Conservation (phyloP, 78 protist species). For the Dictyostelium firmibasis region DNA sequence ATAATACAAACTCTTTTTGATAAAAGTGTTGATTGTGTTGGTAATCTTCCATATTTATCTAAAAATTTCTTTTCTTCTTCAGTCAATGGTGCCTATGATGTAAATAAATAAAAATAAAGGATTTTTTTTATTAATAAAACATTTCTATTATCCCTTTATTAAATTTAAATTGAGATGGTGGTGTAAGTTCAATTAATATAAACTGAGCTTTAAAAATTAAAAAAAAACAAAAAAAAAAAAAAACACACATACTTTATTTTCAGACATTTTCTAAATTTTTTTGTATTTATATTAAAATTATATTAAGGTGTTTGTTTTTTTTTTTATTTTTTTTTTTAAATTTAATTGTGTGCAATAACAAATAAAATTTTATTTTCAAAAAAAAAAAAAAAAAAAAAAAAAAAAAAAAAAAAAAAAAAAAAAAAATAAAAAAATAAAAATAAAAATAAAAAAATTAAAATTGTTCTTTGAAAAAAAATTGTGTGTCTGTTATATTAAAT, state of each 20-base stretch:
- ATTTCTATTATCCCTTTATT: not conserved
- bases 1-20: conserved; percentile 15
- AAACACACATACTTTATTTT: not conserved
- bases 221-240: not conserved
- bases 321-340: no score
- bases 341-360: not conserved
- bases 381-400: no score
- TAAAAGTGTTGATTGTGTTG: conserved; percentile 55
- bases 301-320: no score
- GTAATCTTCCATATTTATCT: conserved; percentile 69
- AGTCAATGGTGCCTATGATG: conserved; percentile 15
- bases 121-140: not conserved
- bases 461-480: not conserved
- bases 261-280: not conserved
- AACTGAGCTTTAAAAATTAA: not conserved
- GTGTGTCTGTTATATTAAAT: no score
- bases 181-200: not conserved
- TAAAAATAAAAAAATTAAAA: not conserved
- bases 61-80: conserved; percentile 38
- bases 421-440: not conserved
- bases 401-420: no score
- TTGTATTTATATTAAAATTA: not conserved
- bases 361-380: not conserved
- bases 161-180: not conserved
- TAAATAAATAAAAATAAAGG: not conserved